Evolutionary conservation across 345 rosid genomes (phyloP).

Genomic region (Eucalyptus tenuipes): DNA sequence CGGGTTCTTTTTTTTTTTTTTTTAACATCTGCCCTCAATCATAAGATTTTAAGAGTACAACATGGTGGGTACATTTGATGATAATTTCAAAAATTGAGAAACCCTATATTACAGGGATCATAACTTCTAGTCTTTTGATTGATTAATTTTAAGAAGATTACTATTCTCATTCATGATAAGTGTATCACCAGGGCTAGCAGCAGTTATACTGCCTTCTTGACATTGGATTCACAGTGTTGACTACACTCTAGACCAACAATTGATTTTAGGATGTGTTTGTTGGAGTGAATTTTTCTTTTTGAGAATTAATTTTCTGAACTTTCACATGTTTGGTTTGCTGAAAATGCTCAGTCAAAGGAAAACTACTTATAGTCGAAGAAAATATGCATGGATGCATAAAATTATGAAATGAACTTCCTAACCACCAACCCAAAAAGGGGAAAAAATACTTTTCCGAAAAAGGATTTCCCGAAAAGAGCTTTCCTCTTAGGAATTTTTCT

Average conservation of each 20-base stretch:
- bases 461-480: neutral
- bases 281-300: neutral
- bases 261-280: neutral
- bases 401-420: neutral
- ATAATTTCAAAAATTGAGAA: neutral
- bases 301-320: too few relatives aligned
- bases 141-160: neutral
- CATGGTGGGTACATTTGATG: neutral
- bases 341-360: neutral
- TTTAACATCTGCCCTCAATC: neutral
- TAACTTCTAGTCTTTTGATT: neutral
- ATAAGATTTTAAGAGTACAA: neutral
- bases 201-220: neutral
- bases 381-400: neutral
- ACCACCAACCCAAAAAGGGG: neutral
- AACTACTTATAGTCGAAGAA: too few relatives aligned
- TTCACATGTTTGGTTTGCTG: neutral
- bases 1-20: neutral
- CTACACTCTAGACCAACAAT: neutral
- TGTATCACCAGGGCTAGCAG: neutral
- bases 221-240: neutral
- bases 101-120: neutral
- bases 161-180: neutral
- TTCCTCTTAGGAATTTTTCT: neutral
- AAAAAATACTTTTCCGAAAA: rapidly evolving